These are phyloP conservation scores for Strobilomyces confusus DNA, from an alignment of 768 basidiomycete species.

Conservation along the genomic window DNA sequence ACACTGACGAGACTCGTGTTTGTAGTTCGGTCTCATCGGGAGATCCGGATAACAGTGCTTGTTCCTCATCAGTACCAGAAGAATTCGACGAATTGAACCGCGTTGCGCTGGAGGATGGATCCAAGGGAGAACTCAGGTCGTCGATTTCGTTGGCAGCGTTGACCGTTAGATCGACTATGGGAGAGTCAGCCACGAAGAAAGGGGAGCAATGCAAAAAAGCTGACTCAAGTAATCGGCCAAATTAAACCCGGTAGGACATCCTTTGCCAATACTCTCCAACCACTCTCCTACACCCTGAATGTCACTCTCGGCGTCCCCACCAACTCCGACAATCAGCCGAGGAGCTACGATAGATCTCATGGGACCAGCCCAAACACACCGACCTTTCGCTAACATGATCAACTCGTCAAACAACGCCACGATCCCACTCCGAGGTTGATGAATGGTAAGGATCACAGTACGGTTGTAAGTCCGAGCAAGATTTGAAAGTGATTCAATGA, in stretches of 20 bases:
- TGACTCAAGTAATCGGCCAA: conserved; percentile 94
- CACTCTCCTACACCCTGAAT: conserved; percentile 45
- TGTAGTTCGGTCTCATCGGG: too few relatives aligned
- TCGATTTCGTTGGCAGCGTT: conserved; percentile 43
- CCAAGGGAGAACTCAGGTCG: conserved; percentile 31
- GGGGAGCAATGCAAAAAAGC: conserved; percentile 27
- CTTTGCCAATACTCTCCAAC: conserved; percentile 71
- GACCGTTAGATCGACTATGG: conserved; percentile 68
- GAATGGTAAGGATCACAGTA: conserved; percentile 96
- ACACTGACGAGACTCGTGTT: too few relatives aligned
- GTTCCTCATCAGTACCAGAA: conserved; percentile 64
- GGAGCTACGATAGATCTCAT: conserved; percentile 16
- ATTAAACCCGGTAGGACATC: conserved; percentile 93
- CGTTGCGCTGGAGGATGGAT: conserved; percentile 18
- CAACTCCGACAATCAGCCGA: conserved; percentile 4
- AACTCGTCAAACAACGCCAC: conserved; percentile 94
- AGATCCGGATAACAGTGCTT: too few relatives aligned
- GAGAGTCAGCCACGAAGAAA: conserved; percentile 2
- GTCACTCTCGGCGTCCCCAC: conserved; percentile 13
- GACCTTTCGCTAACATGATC: conserved; percentile 79
- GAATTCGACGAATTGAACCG: conserved; percentile 39
- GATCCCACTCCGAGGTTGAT: conserved; percentile 97
- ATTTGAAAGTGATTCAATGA: conserved; percentile 82
- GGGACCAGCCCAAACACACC: conserved; percentile 37
- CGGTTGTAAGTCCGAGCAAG: conserved; percentile 88